Percentiles rank a stretch among this genome's conserved stretches.
Evolutionary conservation across 2,329 filamentous ascomycete genomes (phyloP).

Genomic region (Cytospora chrysosperma): DNA sequence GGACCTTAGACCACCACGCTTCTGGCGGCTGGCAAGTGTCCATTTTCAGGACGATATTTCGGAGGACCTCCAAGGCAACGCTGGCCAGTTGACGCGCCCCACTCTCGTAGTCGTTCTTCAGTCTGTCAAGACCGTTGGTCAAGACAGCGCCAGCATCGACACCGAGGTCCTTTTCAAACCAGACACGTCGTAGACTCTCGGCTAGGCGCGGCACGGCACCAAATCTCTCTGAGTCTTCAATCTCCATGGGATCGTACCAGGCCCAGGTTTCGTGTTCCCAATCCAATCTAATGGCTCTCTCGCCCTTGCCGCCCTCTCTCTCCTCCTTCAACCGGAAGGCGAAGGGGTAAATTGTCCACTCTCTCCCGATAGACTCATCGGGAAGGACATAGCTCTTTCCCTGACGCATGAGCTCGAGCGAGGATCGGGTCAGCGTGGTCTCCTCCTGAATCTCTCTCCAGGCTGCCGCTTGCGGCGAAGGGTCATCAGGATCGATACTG

Average conservation of each 20-base stretch:
- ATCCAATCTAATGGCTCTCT: slow-evolving; percentile 52
- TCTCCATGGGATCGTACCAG: slow-evolving; percentile 54
- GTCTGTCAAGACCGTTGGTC: slow-evolving; percentile 43
- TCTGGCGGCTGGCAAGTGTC: slow-evolving; percentile 29
- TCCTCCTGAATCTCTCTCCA: slow-evolving; percentile 64
- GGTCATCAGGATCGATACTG: slow-evolving; percentile 54
- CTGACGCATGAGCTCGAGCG: slow-evolving; percentile 51
- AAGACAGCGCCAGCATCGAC: slow-evolving; percentile 45
- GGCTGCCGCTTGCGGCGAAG: slow-evolving; percentile 54
- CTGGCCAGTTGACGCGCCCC: slow-evolving; percentile 59
- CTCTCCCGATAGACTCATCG: slow-evolving; percentile 51
- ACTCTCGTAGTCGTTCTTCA: slow-evolving; percentile 58
- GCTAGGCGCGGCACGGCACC: slow-evolving; percentile 57
- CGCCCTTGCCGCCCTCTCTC: slow-evolving; percentile 37
- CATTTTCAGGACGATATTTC: slow-evolving; percentile 42
- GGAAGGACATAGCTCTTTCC: slow-evolving; percentile 59
- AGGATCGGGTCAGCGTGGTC: slow-evolving; percentile 50
- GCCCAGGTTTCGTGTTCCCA: slow-evolving; percentile 61
- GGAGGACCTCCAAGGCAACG: slow-evolving; percentile 50
- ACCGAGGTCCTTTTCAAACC: slow-evolving; percentile 55
- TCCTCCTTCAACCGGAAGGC: slow-evolving; percentile 50
- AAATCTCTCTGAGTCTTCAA: slow-evolving; percentile 46
- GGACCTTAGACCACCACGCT: slow-evolving; percentile 55
- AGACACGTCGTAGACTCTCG: slow-evolving; percentile 58
- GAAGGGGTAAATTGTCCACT: slow-evolving; percentile 65